phyloP scores from a whole-genome alignment of 2,329 filamentous ascomycete species.

The Aspergillus nomiae region DNA sequence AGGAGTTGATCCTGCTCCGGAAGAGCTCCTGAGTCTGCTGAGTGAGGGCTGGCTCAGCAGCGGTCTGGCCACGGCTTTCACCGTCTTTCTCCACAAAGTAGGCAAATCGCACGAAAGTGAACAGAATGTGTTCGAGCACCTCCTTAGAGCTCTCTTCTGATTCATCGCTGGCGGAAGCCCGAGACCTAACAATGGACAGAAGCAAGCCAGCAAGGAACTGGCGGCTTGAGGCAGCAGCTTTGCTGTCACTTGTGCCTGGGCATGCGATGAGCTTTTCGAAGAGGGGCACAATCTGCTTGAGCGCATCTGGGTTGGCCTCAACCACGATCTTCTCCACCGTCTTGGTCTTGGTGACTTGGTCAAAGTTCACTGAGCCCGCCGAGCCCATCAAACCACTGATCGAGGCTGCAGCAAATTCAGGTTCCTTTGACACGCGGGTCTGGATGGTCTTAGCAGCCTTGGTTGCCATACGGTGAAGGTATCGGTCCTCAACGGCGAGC shows the following conservation, averaged over 20 bases:
- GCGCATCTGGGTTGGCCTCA: conserved; percentile 54
- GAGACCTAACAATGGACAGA: conserved; percentile 50
- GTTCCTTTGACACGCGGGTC: conserved; percentile 62
- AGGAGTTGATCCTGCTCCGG: conserved; percentile 57
- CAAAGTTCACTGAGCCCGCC: conserved; percentile 75
- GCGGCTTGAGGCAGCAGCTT: conserved; percentile 48
- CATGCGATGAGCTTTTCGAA: conserved; percentile 50
- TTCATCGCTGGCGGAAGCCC: conserved; percentile 33
- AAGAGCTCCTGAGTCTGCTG: conserved; percentile 54
- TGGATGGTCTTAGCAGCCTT: conserved; percentile 75
- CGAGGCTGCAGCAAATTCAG: conserved; percentile 61
- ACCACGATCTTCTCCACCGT: conserved; percentile 75
- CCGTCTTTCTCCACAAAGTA: conserved; percentile 49
- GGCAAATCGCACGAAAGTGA: conserved; percentile 50
- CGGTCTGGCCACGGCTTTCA: conserved; percentile 22
- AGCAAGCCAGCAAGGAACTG: conserved; percentile 56
- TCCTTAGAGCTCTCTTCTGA: conserved; percentile 40
- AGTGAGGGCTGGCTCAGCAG: conserved; percentile 49
- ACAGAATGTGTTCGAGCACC: conserved; percentile 48
- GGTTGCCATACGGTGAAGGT: conserved; percentile 75
- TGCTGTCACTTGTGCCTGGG: conserved; percentile 49
- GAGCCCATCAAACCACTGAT: conserved; percentile 69
- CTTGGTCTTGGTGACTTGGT: conserved; percentile 82
- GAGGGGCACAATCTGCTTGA: conserved; percentile 58
- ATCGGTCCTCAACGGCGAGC: conserved; percentile 73